Conservation (phyloP, 2,329 filamentous ascomycete species). For the Trichoderma cornu-damae region DNA sequence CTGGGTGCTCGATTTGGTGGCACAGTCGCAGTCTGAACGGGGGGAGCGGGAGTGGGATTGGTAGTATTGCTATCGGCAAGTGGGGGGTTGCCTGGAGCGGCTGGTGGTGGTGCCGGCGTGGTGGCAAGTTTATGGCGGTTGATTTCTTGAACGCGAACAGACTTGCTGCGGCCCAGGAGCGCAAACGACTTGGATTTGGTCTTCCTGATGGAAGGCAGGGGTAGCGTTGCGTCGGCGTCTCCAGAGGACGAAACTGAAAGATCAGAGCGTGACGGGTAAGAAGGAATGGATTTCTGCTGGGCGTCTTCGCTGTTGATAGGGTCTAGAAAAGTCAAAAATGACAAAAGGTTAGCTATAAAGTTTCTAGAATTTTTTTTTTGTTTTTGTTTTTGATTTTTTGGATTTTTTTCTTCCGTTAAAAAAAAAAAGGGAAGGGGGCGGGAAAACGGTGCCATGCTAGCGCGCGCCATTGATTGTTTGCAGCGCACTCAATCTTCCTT, state of each 20-base stretch:
- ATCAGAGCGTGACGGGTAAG: slow-evolving; percentile 47
- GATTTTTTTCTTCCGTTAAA: too few relatives aligned
- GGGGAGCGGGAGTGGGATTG: slow-evolving; percentile 17
- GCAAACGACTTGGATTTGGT: slow-evolving; percentile 53
- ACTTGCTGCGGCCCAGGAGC: slow-evolving; percentile 48
- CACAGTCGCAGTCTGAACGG: slow-evolving; percentile 58
- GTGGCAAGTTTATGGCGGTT: slow-evolving; percentile 35
- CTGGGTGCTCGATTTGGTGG: slow-evolving; percentile 62
- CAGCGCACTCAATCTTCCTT: background rate
- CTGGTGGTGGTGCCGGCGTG: slow-evolving; percentile 5
- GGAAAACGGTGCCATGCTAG: background rate
- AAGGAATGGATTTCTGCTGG: slow-evolving; percentile 37
- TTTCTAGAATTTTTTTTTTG: background rate
- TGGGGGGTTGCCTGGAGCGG: slow-evolving; percentile 26
- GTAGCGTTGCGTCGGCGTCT: slow-evolving; percentile 40
- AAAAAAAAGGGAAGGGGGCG: background rate
- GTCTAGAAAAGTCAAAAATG: slow-evolving; percentile 20
- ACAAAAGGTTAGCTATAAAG: slow-evolving; percentile 11
- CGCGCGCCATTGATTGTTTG: slow-evolving; percentile 2
- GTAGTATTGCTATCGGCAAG: slow-evolving; percentile 26
- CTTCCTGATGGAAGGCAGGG: slow-evolving; percentile 39
- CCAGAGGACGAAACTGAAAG: slow-evolving; percentile 46
- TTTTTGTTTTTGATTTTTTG: too few relatives aligned
- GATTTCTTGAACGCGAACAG: slow-evolving; percentile 47
- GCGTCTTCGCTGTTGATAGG: slow-evolving; percentile 29